A percentile compares a stretch with the other conserved stretches of the same genome.
Conservation (phyloP, 2,329 filamentous ascomycete species). For the Aureobasidium pullulans region DNA sequence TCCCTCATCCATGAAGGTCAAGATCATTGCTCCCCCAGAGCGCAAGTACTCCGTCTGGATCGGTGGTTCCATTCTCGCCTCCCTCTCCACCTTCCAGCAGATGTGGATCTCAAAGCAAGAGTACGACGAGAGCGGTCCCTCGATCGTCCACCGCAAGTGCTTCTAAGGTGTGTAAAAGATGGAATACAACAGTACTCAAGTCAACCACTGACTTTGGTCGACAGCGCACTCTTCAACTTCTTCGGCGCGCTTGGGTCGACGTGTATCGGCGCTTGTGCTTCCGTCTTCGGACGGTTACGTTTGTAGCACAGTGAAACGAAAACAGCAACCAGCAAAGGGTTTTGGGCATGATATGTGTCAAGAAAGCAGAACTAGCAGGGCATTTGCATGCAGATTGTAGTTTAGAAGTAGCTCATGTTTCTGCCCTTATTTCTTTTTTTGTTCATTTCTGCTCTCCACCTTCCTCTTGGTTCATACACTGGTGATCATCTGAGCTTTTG, state of each 20-base stretch:
- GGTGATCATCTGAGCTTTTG: background rate
- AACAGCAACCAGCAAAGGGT: slow-evolving; percentile 11
- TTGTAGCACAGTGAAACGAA: slow-evolving; percentile 13
- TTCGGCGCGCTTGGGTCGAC: slow-evolving; percentile 8
- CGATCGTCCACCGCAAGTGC: slow-evolving; percentile 99
- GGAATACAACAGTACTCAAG: background rate
- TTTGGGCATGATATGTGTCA: slow-evolving; percentile 12
- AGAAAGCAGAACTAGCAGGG: slow-evolving; percentile 11
- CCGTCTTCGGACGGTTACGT: slow-evolving; percentile 6
- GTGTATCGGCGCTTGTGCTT: slow-evolving; percentile 5
- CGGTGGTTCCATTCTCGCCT: slow-evolving; percentile 99
- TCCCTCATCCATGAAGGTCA: slow-evolving; percentile 99
- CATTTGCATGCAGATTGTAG: slow-evolving; percentile 14
- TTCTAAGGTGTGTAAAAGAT: slow-evolving; percentile 62
- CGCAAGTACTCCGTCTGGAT: slow-evolving; percentile 99
- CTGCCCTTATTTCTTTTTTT: slow-evolving; percentile 13
- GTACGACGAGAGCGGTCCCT: slow-evolving; percentile 99
- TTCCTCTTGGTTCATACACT: background rate
- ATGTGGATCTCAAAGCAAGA: slow-evolving; percentile 99
- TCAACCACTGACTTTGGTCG: background rate
- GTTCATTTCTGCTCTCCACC: background rate
- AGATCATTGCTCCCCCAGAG: slow-evolving; percentile 99
- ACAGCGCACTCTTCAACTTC: slow-evolving; percentile 11
- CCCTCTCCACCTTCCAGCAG: slow-evolving; percentile 99
- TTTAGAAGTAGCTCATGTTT: slow-evolving; percentile 14